A percentile compares a stretch with the other conserved stretches of the same genome.
These are phyloP conservation scores for Laetiporus sulphureus DNA, from an alignment of 1,284 basidiomycete species.

Conservation along the genomic window DNA sequence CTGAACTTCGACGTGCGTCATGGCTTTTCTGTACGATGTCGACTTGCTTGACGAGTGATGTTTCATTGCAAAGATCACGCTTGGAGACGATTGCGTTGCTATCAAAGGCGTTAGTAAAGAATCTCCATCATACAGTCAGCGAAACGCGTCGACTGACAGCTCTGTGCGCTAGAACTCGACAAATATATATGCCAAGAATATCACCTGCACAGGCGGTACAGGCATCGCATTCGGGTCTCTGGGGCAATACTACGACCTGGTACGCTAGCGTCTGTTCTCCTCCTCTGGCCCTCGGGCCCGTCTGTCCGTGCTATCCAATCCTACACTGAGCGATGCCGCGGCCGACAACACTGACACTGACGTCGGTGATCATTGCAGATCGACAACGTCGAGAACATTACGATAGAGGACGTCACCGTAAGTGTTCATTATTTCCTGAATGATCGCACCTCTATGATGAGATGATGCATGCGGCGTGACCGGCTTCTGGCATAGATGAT, in stretches of 20 bases:
- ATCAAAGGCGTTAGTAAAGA: slow-evolving; percentile 47
- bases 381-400: slow-evolving; percentile 53
- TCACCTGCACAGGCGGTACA: slow-evolving; percentile 56
- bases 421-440: too few relatives aligned
- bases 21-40: background rate
- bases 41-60: background rate
- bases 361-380: slow-evolving; percentile 24
- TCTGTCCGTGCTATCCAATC: too few relatives aligned
- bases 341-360: background rate
- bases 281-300: too few relatives aligned
- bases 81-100: slow-evolving; percentile 62
- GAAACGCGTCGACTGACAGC: background rate
- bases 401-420: slow-evolving; percentile 44
- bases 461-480: too few relatives aligned
- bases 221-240: slow-evolving; percentile 60
- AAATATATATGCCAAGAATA: slow-evolving; percentile 42
- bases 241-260: slow-evolving; percentile 52
- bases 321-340: too few relatives aligned
- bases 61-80: slow-evolving; percentile 33
- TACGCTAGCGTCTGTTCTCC: slow-evolving; percentile 18
- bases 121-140: background rate
- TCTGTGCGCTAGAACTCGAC: slow-evolving; percentile 41
- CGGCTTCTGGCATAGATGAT: slow-evolving; percentile 38
- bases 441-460: too few relatives aligned
- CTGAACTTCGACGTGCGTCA: slow-evolving; percentile 43